A percentile compares a stretch with the other conserved stretches of the same genome.
Evolutionary conservation across 148 eudicot species (phyloP).

Genomic region (Chenopodium berlandieri): DNA sequence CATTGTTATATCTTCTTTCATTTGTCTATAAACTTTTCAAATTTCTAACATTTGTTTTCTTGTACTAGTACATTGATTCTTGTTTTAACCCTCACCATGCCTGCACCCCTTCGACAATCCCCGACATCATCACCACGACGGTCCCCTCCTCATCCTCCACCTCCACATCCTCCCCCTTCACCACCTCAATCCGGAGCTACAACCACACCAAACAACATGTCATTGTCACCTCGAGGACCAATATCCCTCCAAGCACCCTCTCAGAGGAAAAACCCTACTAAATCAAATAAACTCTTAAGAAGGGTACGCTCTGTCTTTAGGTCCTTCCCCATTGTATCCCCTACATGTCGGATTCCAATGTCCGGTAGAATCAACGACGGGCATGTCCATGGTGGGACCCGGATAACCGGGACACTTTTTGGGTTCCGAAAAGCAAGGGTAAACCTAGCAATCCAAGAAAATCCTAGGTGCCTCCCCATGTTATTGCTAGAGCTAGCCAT

Average conservation of each 20-base stretch:
- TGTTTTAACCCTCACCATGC: slow-evolving; percentile 23
- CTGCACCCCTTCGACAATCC: slow-evolving; percentile 29
- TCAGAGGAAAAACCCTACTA: slow-evolving; percentile 39
- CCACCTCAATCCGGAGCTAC: slow-evolving; percentile 23
- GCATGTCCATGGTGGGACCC: slow-evolving; percentile 61
- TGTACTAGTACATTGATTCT: background rate
- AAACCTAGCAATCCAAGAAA: slow-evolving; percentile 75
- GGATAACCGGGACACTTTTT: slow-evolving; percentile 71
- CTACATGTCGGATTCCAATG: slow-evolving; percentile 62
- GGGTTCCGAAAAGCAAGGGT: slow-evolving; percentile 65
- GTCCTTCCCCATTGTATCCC: slow-evolving; percentile 66
- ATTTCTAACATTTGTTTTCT: background rate
- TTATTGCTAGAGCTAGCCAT: slow-evolving; percentile 74
- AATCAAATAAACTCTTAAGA: slow-evolving; percentile 51
- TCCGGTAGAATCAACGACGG: slow-evolving; percentile 39
- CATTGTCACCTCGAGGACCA: slow-evolving; percentile 37
- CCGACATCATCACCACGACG: slow-evolving; percentile 36
- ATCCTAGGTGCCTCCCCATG: slow-evolving; percentile 69
- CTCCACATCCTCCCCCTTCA: slow-evolving; percentile 27
- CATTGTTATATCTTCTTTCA: background rate
- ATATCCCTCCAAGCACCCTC: slow-evolving; percentile 44
- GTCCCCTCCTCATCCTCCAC: slow-evolving; percentile 26
- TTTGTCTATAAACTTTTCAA: background rate
- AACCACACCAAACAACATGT: slow-evolving; percentile 18
- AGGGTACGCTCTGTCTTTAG: slow-evolving; percentile 61